A percentile compares a stretch with the other conserved stretches of the same genome.
phyloP scores from a whole-genome alignment of 495 filamentous ascomycete genomes.

The Lasiosphaeris hirsuta region DNA sequence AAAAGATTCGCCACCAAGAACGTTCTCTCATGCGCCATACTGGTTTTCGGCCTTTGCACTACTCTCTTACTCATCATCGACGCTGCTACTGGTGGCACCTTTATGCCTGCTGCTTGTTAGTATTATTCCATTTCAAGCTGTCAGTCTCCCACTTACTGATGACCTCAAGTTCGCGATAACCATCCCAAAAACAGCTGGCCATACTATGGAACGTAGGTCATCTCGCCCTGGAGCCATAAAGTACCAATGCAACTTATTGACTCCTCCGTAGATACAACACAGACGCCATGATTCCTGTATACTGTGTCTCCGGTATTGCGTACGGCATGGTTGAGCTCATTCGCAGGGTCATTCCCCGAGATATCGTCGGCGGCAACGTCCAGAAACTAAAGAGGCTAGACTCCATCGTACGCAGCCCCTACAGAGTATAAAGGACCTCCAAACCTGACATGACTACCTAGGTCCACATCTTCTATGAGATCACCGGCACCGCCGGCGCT shows the following conservation, averaged over 20 bases:
- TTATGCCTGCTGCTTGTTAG: constrained; percentile 25
- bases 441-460: background rate
- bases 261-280: constrained; percentile 30
- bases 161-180: constrained; percentile 13
- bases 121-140: constrained; percentile 4
- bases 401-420: constrained; percentile 25
- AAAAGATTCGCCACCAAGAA: constrained; percentile 39
- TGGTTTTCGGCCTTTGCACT: constrained; percentile 40
- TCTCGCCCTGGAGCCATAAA: too few species aligned
- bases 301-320: constrained; percentile 31
- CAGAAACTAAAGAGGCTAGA: constrained; percentile 43
- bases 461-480: constrained; percentile 46
- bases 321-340: constrained; percentile 50
- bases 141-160: background rate
- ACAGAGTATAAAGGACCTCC: too few species aligned
- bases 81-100: constrained; percentile 38
- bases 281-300: constrained; percentile 44
- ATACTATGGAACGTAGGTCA: constrained; percentile 34
- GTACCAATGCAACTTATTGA: background rate
- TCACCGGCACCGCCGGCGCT: constrained; percentile 40
- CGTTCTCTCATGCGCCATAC: constrained; percentile 34
- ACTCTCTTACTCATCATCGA: constrained; percentile 38
- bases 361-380: constrained; percentile 46
- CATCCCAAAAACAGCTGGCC: constrained; percentile 32
- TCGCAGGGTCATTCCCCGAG: constrained; percentile 42